phyloP scores from a whole-genome alignment of 352 stramenopile genomes.

The Lagenidium giganteum region DNA sequence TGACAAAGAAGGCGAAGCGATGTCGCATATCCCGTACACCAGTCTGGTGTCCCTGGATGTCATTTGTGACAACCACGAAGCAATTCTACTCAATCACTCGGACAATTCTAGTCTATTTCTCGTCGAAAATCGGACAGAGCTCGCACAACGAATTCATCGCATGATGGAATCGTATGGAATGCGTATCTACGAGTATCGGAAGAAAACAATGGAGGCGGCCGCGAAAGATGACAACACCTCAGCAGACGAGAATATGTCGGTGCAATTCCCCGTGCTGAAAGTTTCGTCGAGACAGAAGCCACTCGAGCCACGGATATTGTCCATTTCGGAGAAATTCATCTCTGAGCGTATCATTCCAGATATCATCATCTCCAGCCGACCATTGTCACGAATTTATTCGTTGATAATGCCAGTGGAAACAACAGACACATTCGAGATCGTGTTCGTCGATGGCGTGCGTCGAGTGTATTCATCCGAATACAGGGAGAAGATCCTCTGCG shows the following conservation, averaged over 20 bases:
- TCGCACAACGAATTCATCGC: constrained; percentile 60
- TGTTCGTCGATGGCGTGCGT: constrained; percentile 68
- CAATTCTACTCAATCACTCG: constrained; percentile 70
- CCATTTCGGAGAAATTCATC: constrained; percentile 69
- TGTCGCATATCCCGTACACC: constrained; percentile 79
- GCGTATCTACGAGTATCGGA: constrained; percentile 78
- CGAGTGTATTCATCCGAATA: constrained; percentile 63
- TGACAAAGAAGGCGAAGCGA: constrained; percentile 67
- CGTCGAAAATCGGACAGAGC: constrained; percentile 53
- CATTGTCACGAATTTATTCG: constrained; percentile 63
- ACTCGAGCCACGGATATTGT: constrained; percentile 35
- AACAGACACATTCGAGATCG: constrained; percentile 60
- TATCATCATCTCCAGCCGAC: constrained; percentile 60
- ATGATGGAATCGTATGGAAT: constrained; percentile 78
- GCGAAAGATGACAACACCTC: constrained; percentile 37
- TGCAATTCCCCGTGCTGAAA: constrained; percentile 67
- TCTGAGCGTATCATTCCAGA: constrained; percentile 48
- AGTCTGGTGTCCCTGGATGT: constrained; percentile 80
- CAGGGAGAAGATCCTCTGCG: constrained; percentile 69
- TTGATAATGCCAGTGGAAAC: constrained; percentile 63
- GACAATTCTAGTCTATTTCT: constrained; percentile 82
- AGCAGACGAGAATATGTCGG: constrained; percentile 33
- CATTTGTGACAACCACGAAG: constrained; percentile 69
- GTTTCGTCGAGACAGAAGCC: constrained; percentile 37
- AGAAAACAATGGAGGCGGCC: constrained; percentile 68